Percentiles rank a stretch among this genome's conserved stretches.
These are phyloP conservation scores for Leccinum fallax DNA, from an alignment of 1,284 basidiomycete genomes.

Conservation along the genomic window DNA sequence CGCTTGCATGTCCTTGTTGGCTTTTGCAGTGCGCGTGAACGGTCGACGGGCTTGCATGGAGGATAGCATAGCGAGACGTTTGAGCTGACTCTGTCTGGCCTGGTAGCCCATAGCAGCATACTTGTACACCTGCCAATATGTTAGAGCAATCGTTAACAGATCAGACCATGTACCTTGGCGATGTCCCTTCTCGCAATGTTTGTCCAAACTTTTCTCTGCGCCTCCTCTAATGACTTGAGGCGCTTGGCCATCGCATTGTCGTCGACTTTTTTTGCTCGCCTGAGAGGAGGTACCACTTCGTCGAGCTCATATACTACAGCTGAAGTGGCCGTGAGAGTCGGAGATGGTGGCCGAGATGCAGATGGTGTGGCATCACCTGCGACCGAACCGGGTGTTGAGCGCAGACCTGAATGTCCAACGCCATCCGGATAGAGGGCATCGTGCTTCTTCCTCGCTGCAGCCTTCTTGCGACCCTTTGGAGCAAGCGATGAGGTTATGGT, in stretches of 20 bases:
- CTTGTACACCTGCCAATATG: constrained; percentile 70
- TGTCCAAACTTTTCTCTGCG: constrained; percentile 86
- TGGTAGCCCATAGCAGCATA: constrained; percentile 68
- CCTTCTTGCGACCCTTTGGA: constrained; percentile 43
- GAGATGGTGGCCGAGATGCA: constrained; percentile 62
- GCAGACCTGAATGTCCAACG: constrained; percentile 52
- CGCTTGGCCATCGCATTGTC: constrained; percentile 71
- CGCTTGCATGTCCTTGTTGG: constrained; percentile 85
- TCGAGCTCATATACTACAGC: constrained; percentile 70
- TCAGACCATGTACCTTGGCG: constrained; percentile 59
- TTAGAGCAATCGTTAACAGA: constrained; percentile 16
- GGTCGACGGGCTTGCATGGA: constrained; percentile 84
- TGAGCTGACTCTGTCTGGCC: constrained; percentile 66
- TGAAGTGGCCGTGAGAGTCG: constrained; percentile 54
- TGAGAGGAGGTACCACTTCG: constrained; percentile 66
- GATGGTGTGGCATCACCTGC: constrained; percentile 59
- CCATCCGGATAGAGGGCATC: constrained; percentile 44
- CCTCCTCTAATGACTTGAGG: constrained; percentile 76
- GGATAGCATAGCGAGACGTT: constrained; percentile 77
- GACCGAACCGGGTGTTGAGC: constrained; percentile 59
- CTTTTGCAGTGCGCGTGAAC: constrained; percentile 79
- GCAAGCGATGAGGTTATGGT: constrained; percentile 34
- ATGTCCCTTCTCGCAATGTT: constrained; percentile 83
- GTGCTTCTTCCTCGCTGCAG: constrained; percentile 48
- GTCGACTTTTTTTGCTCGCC: constrained; percentile 74